These are phyloP conservation scores for Candida palmyrensis DNA, from an alignment of 805 yeast species.

Conservation along the genomic window DNA sequence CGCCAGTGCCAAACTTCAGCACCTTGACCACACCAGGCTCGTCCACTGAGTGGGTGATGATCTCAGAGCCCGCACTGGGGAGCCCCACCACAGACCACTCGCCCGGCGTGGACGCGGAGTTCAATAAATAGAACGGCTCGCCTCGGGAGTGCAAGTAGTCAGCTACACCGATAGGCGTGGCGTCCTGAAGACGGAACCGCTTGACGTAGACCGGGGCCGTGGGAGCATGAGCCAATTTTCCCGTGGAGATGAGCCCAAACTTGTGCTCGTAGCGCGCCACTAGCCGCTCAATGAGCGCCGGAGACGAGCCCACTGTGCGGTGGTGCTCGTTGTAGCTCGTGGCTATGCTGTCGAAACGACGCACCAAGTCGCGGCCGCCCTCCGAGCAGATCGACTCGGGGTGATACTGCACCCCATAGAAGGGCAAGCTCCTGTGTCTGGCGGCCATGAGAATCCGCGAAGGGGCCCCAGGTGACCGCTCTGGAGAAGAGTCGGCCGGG, in stretches of 20 bases:
- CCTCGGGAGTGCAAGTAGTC: constrained; percentile 30
- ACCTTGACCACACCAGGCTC: constrained; percentile 15
- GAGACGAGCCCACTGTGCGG: constrained; percentile 5
- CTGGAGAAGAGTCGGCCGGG: constrained; percentile 14
- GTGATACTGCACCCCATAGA: constrained; percentile 94
- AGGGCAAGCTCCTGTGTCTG: constrained; percentile 54
- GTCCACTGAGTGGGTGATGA: constrained; percentile 61
- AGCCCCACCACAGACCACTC: constrained; percentile 83
- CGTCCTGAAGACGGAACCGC: constrained; percentile 10
- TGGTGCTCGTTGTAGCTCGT: constrained; percentile 21
- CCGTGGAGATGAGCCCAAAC: constrained; percentile 2
- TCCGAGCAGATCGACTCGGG: constrained; percentile 91
- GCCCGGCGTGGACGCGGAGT: constrained; percentile 83
- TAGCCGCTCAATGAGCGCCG: not conserved
- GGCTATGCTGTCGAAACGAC: constrained; percentile 58
- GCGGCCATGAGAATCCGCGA: constrained; percentile 71
- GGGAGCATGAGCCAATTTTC: not conserved
- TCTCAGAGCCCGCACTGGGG: constrained; percentile 44
- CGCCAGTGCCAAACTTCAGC: constrained; percentile 20
- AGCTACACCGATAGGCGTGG: constrained; percentile 45
- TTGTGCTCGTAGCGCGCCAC: constrained; percentile 7
- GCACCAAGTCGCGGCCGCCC: constrained; percentile 53
- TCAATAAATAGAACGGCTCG: constrained; percentile 51
- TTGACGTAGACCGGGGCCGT: not conserved
- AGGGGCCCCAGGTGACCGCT: too few relatives aligned